Base-by-base conservation (phyloP, 306 rosid genomes). In the Medicago arabica region DNA sequence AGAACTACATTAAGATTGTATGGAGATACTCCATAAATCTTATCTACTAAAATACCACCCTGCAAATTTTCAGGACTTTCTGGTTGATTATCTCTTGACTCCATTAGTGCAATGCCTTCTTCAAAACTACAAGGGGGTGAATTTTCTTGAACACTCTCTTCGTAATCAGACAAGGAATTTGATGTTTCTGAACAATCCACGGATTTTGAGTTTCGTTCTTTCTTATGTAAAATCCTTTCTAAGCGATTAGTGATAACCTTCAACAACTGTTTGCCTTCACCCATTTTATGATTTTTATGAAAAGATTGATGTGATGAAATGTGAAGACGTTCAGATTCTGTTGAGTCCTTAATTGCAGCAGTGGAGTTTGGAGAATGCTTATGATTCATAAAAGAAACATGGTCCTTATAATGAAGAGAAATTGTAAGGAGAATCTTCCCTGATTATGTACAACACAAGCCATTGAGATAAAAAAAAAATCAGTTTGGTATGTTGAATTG, bases 371-470 rank as follows among this genome's bases (percentile, higher is more conserved):
- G 41, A 57, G 77, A 63, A 78, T 39, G 46, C 55, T 66, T 75
- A 8, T 21, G 78, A 77, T 75, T 78, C 68, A 36, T 49, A 7
- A 43, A 68, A 72, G 74, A 71, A 16, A 72, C 75, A 41, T 69
- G 71, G 54, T 75, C 69, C 80, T 88, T 87, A 67, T 85, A 88
- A 47, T 82, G 92, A 77, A 93, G 81, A 65, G 92, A 91, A 43
- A 89, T 50, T 46, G 90, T 88, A 18, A 93, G 88, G 67, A 89
- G 92, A 79, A 91, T 81, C 83, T 87, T 93, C 77, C 97, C 98
- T 93, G 93, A 71, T 85, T 15, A 49, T 28, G 68, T 21, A 74
- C 39, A 60, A 57, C 25, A 74, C 23, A 60, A 65, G 36, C 19
- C 57, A 83, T 74, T 54, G 7, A 75, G 63, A n/a, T 6, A 41